phyloP scores from a whole-genome alignment of 2,329 filamentous ascomycete genomes.

The Nemania sp. region DNA sequence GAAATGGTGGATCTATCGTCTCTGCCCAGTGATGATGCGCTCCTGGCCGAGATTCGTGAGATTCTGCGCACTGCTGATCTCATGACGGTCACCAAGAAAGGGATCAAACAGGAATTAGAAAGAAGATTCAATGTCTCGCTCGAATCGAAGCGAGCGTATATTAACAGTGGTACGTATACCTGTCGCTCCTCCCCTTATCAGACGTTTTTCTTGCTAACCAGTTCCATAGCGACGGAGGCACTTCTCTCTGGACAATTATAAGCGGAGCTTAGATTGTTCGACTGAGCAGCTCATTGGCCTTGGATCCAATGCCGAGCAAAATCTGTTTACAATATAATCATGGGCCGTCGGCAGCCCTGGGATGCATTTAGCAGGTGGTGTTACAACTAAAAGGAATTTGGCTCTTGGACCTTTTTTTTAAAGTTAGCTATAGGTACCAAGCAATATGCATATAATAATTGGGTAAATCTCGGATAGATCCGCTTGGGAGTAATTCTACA shows the following conservation, averaged over 20 bases:
- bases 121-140: constrained; percentile 83
- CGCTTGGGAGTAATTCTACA: not conserved
- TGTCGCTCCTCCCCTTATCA: not conserved
- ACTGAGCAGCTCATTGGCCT: not conserved
- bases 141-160: constrained; percentile 88
- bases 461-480: constrained; percentile 13
- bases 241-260: constrained; percentile 77
- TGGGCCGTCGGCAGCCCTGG: constrained; percentile 9
- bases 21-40: constrained; percentile 83
- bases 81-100: constrained; percentile 99
- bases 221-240: constrained; percentile 68
- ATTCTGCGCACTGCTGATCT: constrained; percentile 89
- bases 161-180: constrained; percentile 77
- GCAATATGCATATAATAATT: constrained; percentile 26
- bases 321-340: constrained; percentile 6
- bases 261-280: not conserved
- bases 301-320: not conserved
- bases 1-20: constrained; percentile 75
- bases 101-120: constrained; percentile 91
- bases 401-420: constrained; percentile 5
- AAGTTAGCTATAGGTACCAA: constrained; percentile 17
- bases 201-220: constrained; percentile 36
- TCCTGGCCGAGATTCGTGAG: constrained; percentile 91
- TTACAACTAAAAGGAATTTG: constrained; percentile 21
- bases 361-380: constrained; percentile 25